Percentiles rank a stretch among this genome's conserved stretches.
Evolutionary conservation across 2,329 filamentous ascomycete species (phyloP).

Genomic region (Grosmannia huntii): DNA sequence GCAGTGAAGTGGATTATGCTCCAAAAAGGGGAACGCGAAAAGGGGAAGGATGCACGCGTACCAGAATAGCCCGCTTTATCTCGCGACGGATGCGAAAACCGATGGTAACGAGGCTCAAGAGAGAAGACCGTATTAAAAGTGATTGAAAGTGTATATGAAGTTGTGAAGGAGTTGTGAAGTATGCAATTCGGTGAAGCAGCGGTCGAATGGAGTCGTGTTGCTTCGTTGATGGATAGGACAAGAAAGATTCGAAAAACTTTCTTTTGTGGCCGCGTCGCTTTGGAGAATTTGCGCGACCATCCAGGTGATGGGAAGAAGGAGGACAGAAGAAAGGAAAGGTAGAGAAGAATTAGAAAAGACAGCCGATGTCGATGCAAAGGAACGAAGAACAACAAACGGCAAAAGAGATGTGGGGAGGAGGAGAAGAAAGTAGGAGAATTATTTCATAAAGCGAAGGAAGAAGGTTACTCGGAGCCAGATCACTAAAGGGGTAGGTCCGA

Average conservation of each 20-base stretch:
- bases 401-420: constrained; percentile 13
- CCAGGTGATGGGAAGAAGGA: background rate
- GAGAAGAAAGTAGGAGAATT: constrained; percentile 7
- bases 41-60: background rate
- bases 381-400: constrained; percentile 24
- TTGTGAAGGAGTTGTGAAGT: background rate
- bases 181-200: background rate
- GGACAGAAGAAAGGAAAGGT: background rate
- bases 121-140: background rate
- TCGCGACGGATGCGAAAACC: background rate
- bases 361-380: constrained; percentile 25
- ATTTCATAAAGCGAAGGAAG: constrained; percentile 1
- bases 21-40: background rate
- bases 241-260: background rate
- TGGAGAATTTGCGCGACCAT: constrained; percentile 1
- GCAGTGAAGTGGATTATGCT: background rate
- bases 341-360: constrained; percentile 3
- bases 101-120: background rate
- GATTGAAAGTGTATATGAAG: background rate
- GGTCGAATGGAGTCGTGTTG: background rate
- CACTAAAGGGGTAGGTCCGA: constrained; percentile 1
- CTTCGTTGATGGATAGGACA: background rate
- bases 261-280: background rate
- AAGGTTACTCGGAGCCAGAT: background rate
- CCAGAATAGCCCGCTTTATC: background rate